These are phyloP conservation scores for Phaeosphaeriaceae sp. DNA, from an alignment of 2,329 filamentous ascomycete genomes.

Conservation along the genomic window DNA sequence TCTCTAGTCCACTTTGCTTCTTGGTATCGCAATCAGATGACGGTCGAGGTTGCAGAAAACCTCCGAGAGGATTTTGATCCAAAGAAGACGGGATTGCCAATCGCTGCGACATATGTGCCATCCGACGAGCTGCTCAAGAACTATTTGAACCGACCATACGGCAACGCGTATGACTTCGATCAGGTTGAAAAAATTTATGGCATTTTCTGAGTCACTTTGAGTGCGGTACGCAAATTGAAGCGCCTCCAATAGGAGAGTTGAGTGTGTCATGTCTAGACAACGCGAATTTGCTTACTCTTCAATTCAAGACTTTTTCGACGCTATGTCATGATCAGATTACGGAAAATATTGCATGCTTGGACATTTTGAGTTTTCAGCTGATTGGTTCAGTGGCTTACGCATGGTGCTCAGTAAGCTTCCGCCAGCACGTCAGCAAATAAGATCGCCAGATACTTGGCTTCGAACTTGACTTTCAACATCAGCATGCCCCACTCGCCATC, in stretches of 20 bases:
- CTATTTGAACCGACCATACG: slow-evolving; percentile 66
- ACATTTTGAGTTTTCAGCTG: neutral
- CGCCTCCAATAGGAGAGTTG: neutral
- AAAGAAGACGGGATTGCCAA: slow-evolving; percentile 53
- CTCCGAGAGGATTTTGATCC: slow-evolving; percentile 56
- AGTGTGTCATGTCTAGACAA: neutral
- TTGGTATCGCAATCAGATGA: slow-evolving; percentile 68
- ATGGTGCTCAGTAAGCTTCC: slow-evolving; percentile 26
- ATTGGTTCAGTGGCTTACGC: slow-evolving; percentile 17
- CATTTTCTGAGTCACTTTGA: slow-evolving; percentile 23
- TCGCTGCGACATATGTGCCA: slow-evolving; percentile 60
- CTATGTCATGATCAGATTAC: neutral
- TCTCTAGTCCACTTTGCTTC: slow-evolving; percentile 59
- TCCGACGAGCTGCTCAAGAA: slow-evolving; percentile 52
- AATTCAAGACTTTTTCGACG: neutral
- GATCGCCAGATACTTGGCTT: slow-evolving; percentile 15
- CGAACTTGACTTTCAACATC: slow-evolving; percentile 14
- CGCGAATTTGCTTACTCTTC: neutral
- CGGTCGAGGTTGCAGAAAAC: slow-evolving; percentile 62
- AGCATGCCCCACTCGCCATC: slow-evolving; percentile 7
- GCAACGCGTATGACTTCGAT: slow-evolving; percentile 69
- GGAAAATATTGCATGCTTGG: neutral
- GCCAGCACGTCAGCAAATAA: slow-evolving; percentile 18
- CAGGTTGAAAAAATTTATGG: slow-evolving; percentile 50
- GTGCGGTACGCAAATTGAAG: neutral